Percentiles rank a stretch among this genome's conserved stretches.
Evolutionary conservation across 1,139 yeast species (phyloP).

Genomic region (Sugiyamaella xylanicola): DNA sequence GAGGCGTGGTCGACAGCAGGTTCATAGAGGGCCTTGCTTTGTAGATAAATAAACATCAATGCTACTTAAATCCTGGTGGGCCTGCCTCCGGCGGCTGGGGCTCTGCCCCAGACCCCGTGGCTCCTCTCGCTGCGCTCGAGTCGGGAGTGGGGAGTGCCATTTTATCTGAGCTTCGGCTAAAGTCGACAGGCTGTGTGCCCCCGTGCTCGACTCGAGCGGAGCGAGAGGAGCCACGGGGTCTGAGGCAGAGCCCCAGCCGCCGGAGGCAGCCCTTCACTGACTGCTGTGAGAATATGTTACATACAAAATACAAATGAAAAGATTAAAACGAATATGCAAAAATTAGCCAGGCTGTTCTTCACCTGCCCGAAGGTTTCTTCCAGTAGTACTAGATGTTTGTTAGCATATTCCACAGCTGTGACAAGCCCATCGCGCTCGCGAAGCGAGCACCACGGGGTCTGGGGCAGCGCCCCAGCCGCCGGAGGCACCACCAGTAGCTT

Average conservation of each 20-base stretch:
- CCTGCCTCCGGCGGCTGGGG: slow-evolving; percentile 2
- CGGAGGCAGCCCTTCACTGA: background rate
- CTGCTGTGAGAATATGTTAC: background rate
- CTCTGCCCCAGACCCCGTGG: background rate
- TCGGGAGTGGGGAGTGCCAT: no score
- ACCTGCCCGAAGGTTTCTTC: slow-evolving; percentile 36
- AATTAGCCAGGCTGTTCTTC: background rate
- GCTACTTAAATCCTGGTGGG: no score
- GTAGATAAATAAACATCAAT: background rate
- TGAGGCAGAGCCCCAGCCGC: slow-evolving; percentile 8
- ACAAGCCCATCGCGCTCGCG: background rate
- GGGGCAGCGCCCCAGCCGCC: background rate
- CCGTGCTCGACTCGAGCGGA: background rate
- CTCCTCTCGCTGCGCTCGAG: background rate
- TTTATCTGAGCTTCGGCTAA: no score
- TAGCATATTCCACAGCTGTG: slow-evolving; percentile 2
- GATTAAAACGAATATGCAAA: slow-evolving; percentile 4
- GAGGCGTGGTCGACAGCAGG: slow-evolving; percentile 12
- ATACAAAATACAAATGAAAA: background rate
- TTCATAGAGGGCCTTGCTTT: slow-evolving; percentile 6
- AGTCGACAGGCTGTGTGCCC: no score
- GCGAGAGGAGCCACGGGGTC: slow-evolving; percentile 7
- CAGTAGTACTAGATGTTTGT: slow-evolving; percentile 33
- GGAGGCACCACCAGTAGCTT: background rate
- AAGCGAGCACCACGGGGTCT: background rate